These are phyloP conservation scores for Hyaloscypha finlandica DNA, from an alignment of 495 filamentous ascomycete species.

Conservation along the genomic window DNA sequence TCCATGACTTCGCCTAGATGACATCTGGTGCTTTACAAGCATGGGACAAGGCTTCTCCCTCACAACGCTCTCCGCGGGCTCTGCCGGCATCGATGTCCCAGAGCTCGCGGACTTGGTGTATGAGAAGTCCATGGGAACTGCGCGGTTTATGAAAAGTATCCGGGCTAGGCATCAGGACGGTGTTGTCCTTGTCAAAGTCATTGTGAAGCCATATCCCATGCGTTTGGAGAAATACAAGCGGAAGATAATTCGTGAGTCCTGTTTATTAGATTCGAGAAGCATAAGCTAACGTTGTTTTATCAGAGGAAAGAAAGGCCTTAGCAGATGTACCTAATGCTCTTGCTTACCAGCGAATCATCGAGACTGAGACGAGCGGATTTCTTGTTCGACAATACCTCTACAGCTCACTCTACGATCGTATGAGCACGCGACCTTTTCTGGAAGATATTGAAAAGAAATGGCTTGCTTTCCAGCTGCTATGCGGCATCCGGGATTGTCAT, in stretches of 20 bases:
- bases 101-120: constrained; percentile 88
- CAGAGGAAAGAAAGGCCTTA: constrained; percentile 79
- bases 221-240: constrained; percentile 75
- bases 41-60: constrained; percentile 99
- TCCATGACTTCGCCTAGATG: constrained; percentile 31
- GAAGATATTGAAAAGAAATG: constrained; percentile 99
- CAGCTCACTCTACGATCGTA: constrained; percentile 94
- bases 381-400: constrained; percentile 96
- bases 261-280: background rate
- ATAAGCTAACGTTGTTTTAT: constrained; percentile 1
- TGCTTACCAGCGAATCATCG: constrained; percentile 83
- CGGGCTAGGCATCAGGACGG: constrained; percentile 87
- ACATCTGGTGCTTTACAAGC: constrained; percentile 30
- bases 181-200: constrained; percentile 87
- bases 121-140: constrained; percentile 89
- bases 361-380: constrained; percentile 88
- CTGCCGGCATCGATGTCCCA: constrained; percentile 89
- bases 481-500: constrained; percentile 91
- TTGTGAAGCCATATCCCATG: constrained; percentile 86
- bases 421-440: constrained; percentile 94
- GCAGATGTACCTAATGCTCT: constrained; percentile 88
- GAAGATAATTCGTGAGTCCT: constrained; percentile 66
- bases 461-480: constrained; percentile 95
- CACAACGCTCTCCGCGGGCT: constrained; percentile 83
- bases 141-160: constrained; percentile 97